Base-by-base conservation (phyloP, 148 eudicot species). In the Amaranthus palmeri region DNA sequence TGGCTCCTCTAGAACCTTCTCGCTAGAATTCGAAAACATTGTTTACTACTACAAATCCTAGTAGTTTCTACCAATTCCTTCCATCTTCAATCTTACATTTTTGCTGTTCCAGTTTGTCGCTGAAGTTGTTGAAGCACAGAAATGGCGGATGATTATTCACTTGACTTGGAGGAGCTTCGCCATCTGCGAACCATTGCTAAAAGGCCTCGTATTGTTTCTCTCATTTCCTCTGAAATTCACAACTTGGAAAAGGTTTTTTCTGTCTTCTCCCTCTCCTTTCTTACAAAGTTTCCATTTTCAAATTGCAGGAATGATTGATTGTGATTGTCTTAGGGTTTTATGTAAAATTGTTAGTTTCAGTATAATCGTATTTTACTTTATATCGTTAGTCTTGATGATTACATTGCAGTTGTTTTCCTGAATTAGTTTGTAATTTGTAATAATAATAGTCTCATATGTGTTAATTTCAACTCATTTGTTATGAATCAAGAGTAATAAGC, bases 81-180 rank as follows among this genome's bases (percentile, higher is more conserved):
- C 58, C 36, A 25, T 25, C 36, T 25, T 25, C 36, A 25, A 25
- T 25, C 36, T 25, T 25, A 25, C 36, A 25, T 25, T 25, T 25
- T 25, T 25, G 41, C 41, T 25, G 9, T 54, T 53, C 71, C 42
- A 10, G 36, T 13, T n/a, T 5, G 43, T 10, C 50, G 46, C 49
- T 11, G 47, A 10, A 42, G 4, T 44, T 0, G 3, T 9, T 11
- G 59, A 68, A 52, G 13, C 9, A 51, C 42, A 61, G 75, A 40
- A 81, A 88, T 88, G 96, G 96, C 83, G 70, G 88, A 85, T 10
- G 90, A 88, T 15, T 48, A 78, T 8, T 77, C 83, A 51, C 77
- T 83, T 6, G 98, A 92, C 71, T 80, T 92, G 75, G 87, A 82
- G 17, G 98, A 92, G 66, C 88, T 92, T 55, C 85, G 85, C 12